Conservation (phyloP, 2,329 filamentous ascomycete genomes). For the Drechslerella coelobrocha region DNA sequence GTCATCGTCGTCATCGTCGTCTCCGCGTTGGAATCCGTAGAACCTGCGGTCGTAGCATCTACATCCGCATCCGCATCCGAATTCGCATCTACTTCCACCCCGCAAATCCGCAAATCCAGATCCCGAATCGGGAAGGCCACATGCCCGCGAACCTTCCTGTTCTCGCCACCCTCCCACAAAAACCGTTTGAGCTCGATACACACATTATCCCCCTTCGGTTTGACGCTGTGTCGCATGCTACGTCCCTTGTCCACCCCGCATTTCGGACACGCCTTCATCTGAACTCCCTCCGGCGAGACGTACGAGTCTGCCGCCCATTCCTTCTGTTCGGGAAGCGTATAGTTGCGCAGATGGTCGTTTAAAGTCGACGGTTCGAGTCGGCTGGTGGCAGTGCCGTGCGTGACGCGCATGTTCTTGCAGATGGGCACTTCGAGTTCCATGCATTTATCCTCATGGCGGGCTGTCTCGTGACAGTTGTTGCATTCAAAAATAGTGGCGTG, state of each 20-base stretch:
- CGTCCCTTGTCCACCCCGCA: slow-evolving; percentile 28
- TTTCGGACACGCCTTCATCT: slow-evolving; percentile 27
- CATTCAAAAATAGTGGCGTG: slow-evolving; percentile 42
- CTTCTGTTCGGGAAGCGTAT: slow-evolving; percentile 25
- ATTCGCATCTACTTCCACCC: no score
- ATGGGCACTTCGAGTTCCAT: slow-evolving; percentile 44
- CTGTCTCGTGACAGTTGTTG: slow-evolving; percentile 40
- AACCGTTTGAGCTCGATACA: slow-evolving; percentile 45
- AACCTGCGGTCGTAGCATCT: no score
- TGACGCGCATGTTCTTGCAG: slow-evolving; percentile 31
- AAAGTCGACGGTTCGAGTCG: slow-evolving; percentile 15
- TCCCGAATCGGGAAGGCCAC: slow-evolving; percentile 30
- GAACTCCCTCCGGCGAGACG: slow-evolving; percentile 12
- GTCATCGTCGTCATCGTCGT: background rate
- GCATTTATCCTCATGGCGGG: slow-evolving; percentile 33
- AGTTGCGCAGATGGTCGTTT: slow-evolving; percentile 23
- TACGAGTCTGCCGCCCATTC: slow-evolving; percentile 33
- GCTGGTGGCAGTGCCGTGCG: no score
- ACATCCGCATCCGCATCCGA: no score
- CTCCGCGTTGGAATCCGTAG: background rate
- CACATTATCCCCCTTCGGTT: slow-evolving; percentile 32
- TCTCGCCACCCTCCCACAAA: slow-evolving; percentile 38
- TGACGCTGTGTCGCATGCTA: slow-evolving; percentile 37
- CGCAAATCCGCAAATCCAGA: slow-evolving; percentile 21
- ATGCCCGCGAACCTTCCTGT: slow-evolving; percentile 38